phyloP scores from a whole-genome alignment of 352 stramenopile genomes.

The Pythium coloratum region DNA sequence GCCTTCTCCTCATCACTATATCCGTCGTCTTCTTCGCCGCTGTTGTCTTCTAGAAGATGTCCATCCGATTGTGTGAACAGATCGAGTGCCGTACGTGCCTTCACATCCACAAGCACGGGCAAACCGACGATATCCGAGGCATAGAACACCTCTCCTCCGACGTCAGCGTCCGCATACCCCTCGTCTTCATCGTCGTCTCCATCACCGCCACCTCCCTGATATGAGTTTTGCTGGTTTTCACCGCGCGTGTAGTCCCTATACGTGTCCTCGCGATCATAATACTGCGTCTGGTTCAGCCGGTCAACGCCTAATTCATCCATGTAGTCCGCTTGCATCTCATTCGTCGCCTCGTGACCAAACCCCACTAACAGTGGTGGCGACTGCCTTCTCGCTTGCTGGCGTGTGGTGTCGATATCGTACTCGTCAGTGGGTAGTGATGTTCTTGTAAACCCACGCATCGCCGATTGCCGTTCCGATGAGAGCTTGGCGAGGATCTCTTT shows the following conservation, averaged over 20 bases:
- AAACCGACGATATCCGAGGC: slow-evolving; percentile 26
- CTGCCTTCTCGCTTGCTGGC: not conserved
- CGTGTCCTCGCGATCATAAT: not conserved
- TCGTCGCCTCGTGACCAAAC: not conserved
- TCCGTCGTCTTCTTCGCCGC: not conserved
- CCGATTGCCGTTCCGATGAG: slow-evolving; percentile 49
- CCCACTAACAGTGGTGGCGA: not conserved
- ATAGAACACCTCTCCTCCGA: slow-evolving; percentile 27
- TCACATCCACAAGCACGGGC: slow-evolving; percentile 14
- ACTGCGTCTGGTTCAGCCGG: not conserved
- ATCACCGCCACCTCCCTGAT: not conserved
- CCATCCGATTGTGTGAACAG: slow-evolving; percentile 6
- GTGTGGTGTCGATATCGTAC: not conserved
- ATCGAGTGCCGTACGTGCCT: slow-evolving; percentile 21
- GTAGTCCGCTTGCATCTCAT: too few species aligned
- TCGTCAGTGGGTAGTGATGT: not conserved
- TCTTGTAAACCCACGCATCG: slow-evolving; percentile 21
- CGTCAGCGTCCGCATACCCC: not conserved
- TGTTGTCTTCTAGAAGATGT: not conserved
- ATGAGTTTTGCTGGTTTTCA: not conserved
- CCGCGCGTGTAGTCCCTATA: not conserved
- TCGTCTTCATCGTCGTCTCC: slow-evolving; percentile 5
- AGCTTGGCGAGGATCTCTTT: slow-evolving; percentile 70
- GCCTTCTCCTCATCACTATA: not conserved
- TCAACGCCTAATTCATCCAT: too few species aligned